A percentile compares a stretch with the other conserved stretches of the same genome.
Conservation (phyloP, 805 yeast species). For the Candida tibetensis region DNA sequence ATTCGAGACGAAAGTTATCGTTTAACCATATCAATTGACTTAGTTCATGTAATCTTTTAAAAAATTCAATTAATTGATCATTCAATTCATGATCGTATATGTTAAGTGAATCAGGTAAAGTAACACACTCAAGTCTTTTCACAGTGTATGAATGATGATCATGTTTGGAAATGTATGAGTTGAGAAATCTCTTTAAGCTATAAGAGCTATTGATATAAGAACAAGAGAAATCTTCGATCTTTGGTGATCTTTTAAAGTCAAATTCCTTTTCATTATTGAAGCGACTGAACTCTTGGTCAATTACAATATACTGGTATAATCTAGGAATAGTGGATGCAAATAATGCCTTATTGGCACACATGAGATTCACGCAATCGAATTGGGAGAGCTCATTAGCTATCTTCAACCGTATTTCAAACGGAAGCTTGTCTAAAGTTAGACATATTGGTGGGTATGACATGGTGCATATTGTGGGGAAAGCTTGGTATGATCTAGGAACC, state of each 20-base stretch:
- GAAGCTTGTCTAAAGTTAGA: slow-evolving; percentile 29
- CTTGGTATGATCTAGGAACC: too few species aligned
- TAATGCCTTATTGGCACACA: slow-evolving; percentile 27
- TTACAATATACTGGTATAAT: slow-evolving; percentile 38
- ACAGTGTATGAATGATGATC: slow-evolving; percentile 11
- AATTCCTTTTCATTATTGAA: slow-evolving; percentile 28
- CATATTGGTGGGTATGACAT: too few species aligned
- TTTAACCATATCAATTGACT: slow-evolving; percentile 32
- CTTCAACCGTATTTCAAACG: slow-evolving; percentile 33
- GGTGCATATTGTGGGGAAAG: slow-evolving; percentile 1
- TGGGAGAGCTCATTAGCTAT: slow-evolving; percentile 37
- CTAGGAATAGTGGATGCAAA: slow-evolving; percentile 29
- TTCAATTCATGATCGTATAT: slow-evolving; percentile 31
- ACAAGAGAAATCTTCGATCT: slow-evolving; percentile 12
- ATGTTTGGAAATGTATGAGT: slow-evolving; percentile 3
- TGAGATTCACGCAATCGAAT: slow-evolving; percentile 33
- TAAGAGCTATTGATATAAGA: slow-evolving; percentile 38
- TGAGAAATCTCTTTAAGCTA: slow-evolving; percentile 37
- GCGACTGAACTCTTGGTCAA: slow-evolving; percentile 36
- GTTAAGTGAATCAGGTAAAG: slow-evolving; percentile 43
- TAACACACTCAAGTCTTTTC: slow-evolving; percentile 28
- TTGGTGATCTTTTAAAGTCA: slow-evolving; percentile 7
- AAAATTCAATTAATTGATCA: slow-evolving; percentile 22
- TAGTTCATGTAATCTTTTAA: slow-evolving; percentile 21
- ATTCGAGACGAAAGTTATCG: slow-evolving; percentile 28